Evolutionary conservation across 2,329 filamentous ascomycete genomes (phyloP), one percentile per base, ranked within the genome.

Genomic region (Exophiala dermatitidis): DNA sequence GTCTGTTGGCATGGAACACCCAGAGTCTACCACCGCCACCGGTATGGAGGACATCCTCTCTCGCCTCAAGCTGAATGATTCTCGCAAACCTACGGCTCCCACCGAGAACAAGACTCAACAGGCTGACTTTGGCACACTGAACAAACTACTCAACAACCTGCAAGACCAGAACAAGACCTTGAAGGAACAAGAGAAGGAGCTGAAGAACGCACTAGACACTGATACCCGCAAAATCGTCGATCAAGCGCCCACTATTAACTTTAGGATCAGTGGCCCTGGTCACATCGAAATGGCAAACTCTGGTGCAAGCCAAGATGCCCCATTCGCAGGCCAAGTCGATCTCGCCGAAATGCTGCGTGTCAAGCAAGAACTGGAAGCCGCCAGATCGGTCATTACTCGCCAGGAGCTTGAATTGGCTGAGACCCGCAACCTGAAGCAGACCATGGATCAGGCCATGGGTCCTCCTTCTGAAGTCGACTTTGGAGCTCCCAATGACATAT

Each of bases 141-240:
- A 65, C 42, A 64, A 65, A 8, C 62, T 90, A 48, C 73, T 90
- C 59, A 81, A 84, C 52, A 86, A 84, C 66, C 76, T 91, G 45
- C 81, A 81, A n/a, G 83, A 90, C 67, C 85, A 89, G 64, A 81
- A 85, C 64, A 73, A 73, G 41, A 67, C 76, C n/a, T 69, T 84
- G 46, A 74, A 74, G 47, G 77, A 81, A 67, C 81, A 85, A 64
- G 79, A 77, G 56, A 74, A 80, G 53, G 74, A 74, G 48, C 66
- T 80, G 41, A 53, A 61, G 33, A 57, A 46, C 33, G 50, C 60
- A 29, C 46, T 55, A 30, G 57, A 55, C 5, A 52, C 58, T 36
- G 56, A 60, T 19, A 54, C 45, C 36, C 47, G 60, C 34, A 50
- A 59, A 48, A 58, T 57, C 31, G 54, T 55, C 44, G 61, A 63